Percentiles rank a stretch among this genome's conserved stretches.
Conservation (phyloP, 352 stramenopile genomes). For the Globisporangium cylindrosporum region DNA sequence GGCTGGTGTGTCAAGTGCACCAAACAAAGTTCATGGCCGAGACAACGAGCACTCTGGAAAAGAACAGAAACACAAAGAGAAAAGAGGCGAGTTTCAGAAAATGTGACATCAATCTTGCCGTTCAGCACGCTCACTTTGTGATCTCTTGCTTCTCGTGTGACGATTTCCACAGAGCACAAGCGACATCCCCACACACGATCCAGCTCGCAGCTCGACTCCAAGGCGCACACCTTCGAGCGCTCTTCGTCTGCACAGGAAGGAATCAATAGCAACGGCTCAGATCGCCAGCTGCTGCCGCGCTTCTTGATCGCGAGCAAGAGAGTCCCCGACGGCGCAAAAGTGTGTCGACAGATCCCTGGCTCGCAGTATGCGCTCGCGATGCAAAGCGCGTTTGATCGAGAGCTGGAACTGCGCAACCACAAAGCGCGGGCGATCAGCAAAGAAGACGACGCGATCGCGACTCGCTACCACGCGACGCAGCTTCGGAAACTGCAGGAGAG, state of each 20-base stretch:
- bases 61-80: slow-evolving; percentile 8
- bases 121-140: not conserved
- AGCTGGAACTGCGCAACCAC: slow-evolving; percentile 22
- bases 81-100: not conserved
- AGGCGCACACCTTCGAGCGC: not conserved
- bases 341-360: slow-evolving; percentile 16
- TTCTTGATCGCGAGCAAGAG: slow-evolving; percentile 41
- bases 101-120: not conserved
- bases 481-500: slow-evolving; percentile 39
- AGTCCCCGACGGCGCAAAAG: slow-evolving; percentile 15
- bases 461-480: slow-evolving; percentile 29
- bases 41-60: not conserved
- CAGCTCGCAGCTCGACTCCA: not conserved
- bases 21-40: not conserved
- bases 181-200: slow-evolving; percentile 4
- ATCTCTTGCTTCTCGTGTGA: not conserved
- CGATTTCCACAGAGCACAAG: slow-evolving; percentile 5
- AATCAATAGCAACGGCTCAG: slow-evolving; percentile 7
- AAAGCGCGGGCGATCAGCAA: not conserved
- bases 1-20: not conserved
- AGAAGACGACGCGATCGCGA: slow-evolving; percentile 26
- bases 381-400: slow-evolving; percentile 30
- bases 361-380: slow-evolving; percentile 27
- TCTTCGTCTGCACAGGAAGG: slow-evolving; percentile 1
- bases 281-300: slow-evolving; percentile 37